These are phyloP conservation scores for Trametes villosa DNA, from an alignment of 768 basidiomycete genomes.

Conservation along the genomic window DNA sequence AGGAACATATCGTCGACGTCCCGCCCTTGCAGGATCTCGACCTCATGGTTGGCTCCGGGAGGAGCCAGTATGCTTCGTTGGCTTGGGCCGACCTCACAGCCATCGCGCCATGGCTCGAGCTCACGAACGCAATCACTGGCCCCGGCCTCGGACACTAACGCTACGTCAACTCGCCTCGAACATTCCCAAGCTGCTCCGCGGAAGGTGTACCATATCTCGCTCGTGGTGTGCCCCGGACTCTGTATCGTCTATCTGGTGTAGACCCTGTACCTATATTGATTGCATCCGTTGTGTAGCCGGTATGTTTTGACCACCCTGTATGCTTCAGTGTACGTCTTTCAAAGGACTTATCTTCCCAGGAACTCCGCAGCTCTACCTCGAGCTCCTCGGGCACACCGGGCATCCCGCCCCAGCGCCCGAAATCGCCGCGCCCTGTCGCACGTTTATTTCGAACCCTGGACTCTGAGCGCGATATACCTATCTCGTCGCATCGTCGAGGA, in stretches of 20 bases:
- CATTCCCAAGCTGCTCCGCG: not conserved
- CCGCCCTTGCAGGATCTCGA: conserved; percentile 51
- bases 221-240: not conserved
- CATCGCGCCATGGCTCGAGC: conserved; percentile 81
- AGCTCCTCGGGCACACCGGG: not conserved
- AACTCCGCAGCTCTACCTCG: not conserved
- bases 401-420: not conserved
- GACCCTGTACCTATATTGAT: not conserved
- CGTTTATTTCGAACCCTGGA: not conserved
- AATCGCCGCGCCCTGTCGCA: not conserved
- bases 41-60: conserved; percentile 49
- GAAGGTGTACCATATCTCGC: not conserved
- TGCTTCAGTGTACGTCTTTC: conserved; percentile 10
- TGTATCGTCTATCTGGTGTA: not conserved
- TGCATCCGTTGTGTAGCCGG: conserved; percentile 3
- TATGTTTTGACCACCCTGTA: conserved; percentile 9
- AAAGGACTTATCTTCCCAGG: not conserved
- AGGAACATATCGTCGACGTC: conserved; percentile 39
- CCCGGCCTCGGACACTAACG: conserved; percentile 63
- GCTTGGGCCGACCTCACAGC: conserved; percentile 68
- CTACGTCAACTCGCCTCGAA: too few species aligned
- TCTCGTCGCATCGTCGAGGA: conserved; percentile 15
- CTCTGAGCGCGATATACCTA: conserved; percentile 1
- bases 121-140: conserved; percentile 69
- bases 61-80: conserved; percentile 71